These are phyloP conservation scores for Talaromyces proteolyticus DNA, from an alignment of 495 filamentous ascomycete genomes.

Conservation along the genomic window DNA sequence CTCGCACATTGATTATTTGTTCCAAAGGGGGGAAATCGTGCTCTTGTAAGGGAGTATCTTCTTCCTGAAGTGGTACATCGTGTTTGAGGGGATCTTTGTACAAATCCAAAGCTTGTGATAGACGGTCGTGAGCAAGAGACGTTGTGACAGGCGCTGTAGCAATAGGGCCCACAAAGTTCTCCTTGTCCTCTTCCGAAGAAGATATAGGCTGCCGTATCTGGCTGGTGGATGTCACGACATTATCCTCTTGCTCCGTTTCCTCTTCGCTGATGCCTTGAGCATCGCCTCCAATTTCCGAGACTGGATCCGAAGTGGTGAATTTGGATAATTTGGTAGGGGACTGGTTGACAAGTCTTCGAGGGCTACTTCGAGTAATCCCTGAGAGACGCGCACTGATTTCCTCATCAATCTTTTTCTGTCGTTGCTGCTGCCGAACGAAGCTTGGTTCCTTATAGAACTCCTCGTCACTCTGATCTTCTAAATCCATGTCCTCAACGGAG, in stretches of 20 bases:
- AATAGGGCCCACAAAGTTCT: slow-evolving; percentile 32
- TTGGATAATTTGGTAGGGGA: slow-evolving; percentile 6
- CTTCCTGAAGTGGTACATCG: neutral
- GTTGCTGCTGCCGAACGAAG: slow-evolving; percentile 32
- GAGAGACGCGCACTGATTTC: slow-evolving; percentile 33
- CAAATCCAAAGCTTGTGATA: slow-evolving; percentile 34
- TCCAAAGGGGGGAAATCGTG: slow-evolving; percentile 17
- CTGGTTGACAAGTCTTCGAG: neutral
- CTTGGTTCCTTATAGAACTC: slow-evolving; percentile 42
- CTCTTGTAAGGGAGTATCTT: neutral
- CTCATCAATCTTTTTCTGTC: slow-evolving; percentile 28
- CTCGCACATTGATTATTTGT: slow-evolving; percentile 35
- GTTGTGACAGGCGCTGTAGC: slow-evolving; percentile 20
- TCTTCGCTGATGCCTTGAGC: slow-evolving; percentile 36
- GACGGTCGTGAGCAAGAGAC: slow-evolving; percentile 29
- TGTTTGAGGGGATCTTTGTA: slow-evolving; percentile 6
- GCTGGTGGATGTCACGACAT: slow-evolving; percentile 17
- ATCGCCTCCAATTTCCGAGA: slow-evolving; percentile 10
- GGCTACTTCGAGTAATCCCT: slow-evolving; percentile 21
- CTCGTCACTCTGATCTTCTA: slow-evolving; percentile 36
- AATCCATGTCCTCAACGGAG: slow-evolving; percentile 29
- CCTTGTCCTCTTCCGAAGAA: slow-evolving; percentile 44
- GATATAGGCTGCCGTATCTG: slow-evolving; percentile 21
- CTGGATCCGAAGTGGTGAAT: slow-evolving; percentile 12
- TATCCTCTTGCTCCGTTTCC: slow-evolving; percentile 48